Conservation (phyloP, 306 rosid genomes). For the Cyamopsis tetragonoloba region DNA sequence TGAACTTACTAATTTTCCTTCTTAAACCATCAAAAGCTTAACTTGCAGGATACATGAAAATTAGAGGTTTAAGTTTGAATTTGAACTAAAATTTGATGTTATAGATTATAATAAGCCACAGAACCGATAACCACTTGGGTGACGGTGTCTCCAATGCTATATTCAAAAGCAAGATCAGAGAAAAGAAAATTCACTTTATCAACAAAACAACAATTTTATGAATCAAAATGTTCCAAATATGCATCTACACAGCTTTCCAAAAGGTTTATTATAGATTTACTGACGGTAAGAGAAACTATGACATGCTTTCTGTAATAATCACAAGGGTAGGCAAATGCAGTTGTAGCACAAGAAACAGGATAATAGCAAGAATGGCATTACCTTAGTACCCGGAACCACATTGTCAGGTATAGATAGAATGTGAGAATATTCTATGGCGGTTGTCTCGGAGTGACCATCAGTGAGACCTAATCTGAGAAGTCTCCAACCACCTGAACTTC, state of each 20-base stretch:
- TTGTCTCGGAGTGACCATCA: constrained; percentile 74
- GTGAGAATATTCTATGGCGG: constrained; percentile 67
- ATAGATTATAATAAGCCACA: too few relatives aligned
- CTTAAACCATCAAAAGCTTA: too few relatives aligned
- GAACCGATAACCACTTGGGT: too few relatives aligned
- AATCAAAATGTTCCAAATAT: constrained; percentile 16
- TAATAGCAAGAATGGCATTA: constrained; percentile 14
- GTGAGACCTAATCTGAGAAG: constrained; percentile 67
- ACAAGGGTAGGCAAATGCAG: not conserved
- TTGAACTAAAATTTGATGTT: too few relatives aligned
- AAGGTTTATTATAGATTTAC: not conserved
- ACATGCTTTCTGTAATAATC: not conserved
- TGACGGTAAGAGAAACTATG: too few relatives aligned
- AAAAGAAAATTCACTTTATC: not conserved
- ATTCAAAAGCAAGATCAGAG: not conserved
- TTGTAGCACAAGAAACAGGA: not conserved
- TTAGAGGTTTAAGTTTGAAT: too few relatives aligned
- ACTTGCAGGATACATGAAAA: too few relatives aligned
- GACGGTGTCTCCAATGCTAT: too few relatives aligned
- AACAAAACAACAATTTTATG: not conserved
- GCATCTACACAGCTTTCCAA: not conserved
- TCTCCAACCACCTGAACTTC: constrained; percentile 44
- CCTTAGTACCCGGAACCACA: constrained; percentile 90
- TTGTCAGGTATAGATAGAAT: constrained; percentile 52
- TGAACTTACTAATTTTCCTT: too few relatives aligned